Evolutionary conservation across 371 early-diverging fungal species (phyloP).

Genomic region (Choanephora cucurbitarum): DNA sequence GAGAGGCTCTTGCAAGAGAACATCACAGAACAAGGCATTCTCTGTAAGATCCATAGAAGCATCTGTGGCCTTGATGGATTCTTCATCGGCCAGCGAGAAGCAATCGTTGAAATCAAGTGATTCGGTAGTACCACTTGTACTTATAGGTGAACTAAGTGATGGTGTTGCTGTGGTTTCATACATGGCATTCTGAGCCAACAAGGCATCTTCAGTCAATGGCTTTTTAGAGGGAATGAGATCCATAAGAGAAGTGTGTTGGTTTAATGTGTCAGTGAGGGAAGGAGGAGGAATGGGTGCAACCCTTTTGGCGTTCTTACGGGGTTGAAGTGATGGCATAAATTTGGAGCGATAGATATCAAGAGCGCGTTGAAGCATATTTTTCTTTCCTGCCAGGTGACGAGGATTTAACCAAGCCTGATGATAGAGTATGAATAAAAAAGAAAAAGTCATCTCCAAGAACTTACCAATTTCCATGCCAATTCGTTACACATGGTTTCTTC

Average conservation of each 20-base stretch:
- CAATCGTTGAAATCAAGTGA: slow-evolving; percentile 52
- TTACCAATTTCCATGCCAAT: slow-evolving; percentile 54
- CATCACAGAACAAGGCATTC: slow-evolving; percentile 24
- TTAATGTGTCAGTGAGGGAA: slow-evolving; percentile 4
- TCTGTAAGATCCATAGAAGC: slow-evolving; percentile 2
- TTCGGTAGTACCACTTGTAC: slow-evolving; percentile 34
- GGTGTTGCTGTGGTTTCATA: slow-evolving; percentile 19
- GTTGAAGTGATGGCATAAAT: slow-evolving; percentile 47
- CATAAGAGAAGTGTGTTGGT: slow-evolving; percentile 9
- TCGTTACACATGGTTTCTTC: slow-evolving; percentile 52
- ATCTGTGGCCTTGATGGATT: slow-evolving; percentile 11
- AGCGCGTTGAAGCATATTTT: slow-evolving; percentile 51
- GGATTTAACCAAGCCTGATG: slow-evolving; percentile 55
- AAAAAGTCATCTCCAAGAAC: not conserved
- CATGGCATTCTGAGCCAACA: slow-evolving; percentile 45
- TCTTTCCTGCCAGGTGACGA: slow-evolving; percentile 44
- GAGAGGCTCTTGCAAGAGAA: slow-evolving; percentile 21
- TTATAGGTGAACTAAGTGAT: slow-evolving; percentile 17
- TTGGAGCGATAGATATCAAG: slow-evolving; percentile 48
- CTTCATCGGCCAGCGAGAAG: slow-evolving; percentile 50
- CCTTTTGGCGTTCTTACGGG: slow-evolving; percentile 36
- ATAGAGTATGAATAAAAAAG: slow-evolving; percentile 1
- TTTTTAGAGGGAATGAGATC: slow-evolving; percentile 6
- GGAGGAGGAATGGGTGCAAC: slow-evolving; percentile 31
- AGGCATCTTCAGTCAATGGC: slow-evolving; percentile 5